Conservation (phyloP, 352 stramenopile genomes). For the Saprolegnia diclina region DNA sequence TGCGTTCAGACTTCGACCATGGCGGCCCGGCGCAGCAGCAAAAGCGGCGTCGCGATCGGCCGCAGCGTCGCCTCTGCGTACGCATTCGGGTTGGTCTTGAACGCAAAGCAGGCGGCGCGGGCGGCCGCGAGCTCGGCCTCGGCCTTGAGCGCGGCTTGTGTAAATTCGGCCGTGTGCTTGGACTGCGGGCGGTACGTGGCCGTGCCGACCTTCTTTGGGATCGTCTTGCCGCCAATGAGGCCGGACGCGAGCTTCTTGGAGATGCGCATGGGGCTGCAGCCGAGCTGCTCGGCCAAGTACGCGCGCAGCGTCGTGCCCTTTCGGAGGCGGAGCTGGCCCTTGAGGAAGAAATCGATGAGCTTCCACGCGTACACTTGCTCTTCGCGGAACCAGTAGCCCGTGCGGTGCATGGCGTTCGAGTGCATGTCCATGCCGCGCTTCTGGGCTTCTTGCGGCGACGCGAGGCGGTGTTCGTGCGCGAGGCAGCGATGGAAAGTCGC, state of each 20-base stretch:
- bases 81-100: background rate
- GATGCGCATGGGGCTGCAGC: slow-evolving; percentile 70
- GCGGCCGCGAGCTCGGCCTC: slow-evolving; percentile 5
- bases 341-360: slow-evolving; percentile 65
- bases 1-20: background rate
- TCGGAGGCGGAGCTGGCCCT: slow-evolving; percentile 47
- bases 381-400: slow-evolving; percentile 57
- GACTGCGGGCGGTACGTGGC: slow-evolving; percentile 36
- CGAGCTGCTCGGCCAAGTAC: slow-evolving; percentile 52
- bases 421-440: background rate
- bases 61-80: background rate
- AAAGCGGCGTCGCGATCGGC: background rate
- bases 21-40: background rate
- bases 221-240: slow-evolving; percentile 54
- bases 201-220: slow-evolving; percentile 66
- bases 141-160: background rate
- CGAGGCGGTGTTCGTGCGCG: slow-evolving; percentile 5
- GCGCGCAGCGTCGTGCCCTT: slow-evolving; percentile 62
- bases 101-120: slow-evolving; percentile 2
- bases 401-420: slow-evolving; percentile 29
- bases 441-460: slow-evolving; percentile 9
- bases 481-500: slow-evolving; percentile 2
- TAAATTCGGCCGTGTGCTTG: background rate
- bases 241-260: slow-evolving; percentile 74
- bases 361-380: slow-evolving; percentile 61